Evolutionary conservation across 345 rosid genomes (phyloP).

Genomic region (Populus deltoides): DNA sequence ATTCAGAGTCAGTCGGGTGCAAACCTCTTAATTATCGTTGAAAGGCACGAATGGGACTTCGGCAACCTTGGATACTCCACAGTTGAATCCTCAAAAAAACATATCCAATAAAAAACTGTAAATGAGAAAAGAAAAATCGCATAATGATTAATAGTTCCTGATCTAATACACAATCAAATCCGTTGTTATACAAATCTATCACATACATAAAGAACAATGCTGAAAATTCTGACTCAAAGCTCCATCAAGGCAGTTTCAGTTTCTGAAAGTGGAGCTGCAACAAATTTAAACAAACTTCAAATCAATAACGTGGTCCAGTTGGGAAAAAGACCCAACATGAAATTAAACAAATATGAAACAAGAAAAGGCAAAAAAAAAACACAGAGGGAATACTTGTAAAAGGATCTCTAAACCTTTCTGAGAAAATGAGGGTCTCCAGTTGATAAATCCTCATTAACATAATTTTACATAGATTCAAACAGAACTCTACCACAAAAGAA

Average conservation of each 20-base stretch:
- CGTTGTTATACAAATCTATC: slow-evolving; percentile 18
- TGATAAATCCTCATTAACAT: too few relatives aligned
- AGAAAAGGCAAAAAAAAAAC: not conserved
- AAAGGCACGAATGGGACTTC: not conserved
- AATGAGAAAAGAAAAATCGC: slow-evolving; percentile 1
- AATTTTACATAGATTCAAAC: not conserved
- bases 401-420: too few relatives aligned
- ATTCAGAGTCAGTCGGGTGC: not conserved
- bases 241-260: slow-evolving; percentile 81
- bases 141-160: slow-evolving; percentile 8
- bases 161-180: slow-evolving; percentile 29
- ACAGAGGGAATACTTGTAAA: too few relatives aligned
- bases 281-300: slow-evolving; percentile 18
- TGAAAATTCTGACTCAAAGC: slow-evolving; percentile 36
- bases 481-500: too few relatives aligned
- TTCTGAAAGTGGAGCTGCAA: slow-evolving; percentile 83
- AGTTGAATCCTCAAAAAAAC: not conserved
- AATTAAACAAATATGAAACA: not conserved
- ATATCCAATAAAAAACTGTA: not conserved
- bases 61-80: not conserved
- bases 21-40: not conserved
- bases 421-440: too few relatives aligned
- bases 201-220: slow-evolving; percentile 15
- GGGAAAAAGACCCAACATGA: not conserved
- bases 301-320: not conserved